phyloP scores from a whole-genome alignment of 1,284 basidiomycete genomes.

The Somion occarium region DNA sequence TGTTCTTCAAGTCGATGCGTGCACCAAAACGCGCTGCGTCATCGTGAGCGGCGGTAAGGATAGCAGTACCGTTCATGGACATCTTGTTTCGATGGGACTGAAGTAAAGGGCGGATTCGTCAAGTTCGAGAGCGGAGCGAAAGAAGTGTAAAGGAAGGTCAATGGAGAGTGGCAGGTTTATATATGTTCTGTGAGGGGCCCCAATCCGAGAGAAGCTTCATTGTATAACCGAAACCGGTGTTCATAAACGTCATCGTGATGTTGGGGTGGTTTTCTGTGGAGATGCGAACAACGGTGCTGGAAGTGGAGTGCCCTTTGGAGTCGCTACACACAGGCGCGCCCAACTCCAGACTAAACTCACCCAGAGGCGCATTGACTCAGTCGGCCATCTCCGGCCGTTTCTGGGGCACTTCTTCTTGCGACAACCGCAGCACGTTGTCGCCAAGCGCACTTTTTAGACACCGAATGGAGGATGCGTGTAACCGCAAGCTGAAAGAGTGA shows the following conservation, averaged over 20 bases:
- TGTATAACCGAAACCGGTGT: background rate
- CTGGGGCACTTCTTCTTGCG: background rate
- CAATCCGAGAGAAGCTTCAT: background rate
- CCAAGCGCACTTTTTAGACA: no score
- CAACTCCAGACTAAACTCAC: background rate
- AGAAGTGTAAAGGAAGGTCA: background rate
- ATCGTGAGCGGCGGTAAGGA: conserved; percentile 15
- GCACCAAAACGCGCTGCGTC: conserved; percentile 15
- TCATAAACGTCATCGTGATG: background rate
- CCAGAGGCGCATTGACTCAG: background rate
- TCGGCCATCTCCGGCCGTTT: conserved; percentile 4
- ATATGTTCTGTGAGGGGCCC: background rate
- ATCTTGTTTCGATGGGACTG: conserved; percentile 10
- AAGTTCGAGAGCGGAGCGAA: conserved; percentile 1
- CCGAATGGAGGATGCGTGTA: no score
- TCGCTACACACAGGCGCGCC: background rate
- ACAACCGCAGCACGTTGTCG: background rate
- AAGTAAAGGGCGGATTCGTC: background rate
- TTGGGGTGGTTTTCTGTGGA: conserved; percentile 1
- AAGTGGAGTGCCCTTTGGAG: background rate
- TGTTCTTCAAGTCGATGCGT: conserved; percentile 20
- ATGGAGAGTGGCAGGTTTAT: background rate
- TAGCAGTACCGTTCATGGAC: conserved; percentile 15
- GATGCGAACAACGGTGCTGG: background rate
- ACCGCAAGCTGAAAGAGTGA: no score